These are phyloP conservation scores for Alloteropsis semialata DNA, from an alignment of 176 grass and related monocot species.

Conservation along the genomic window DNA sequence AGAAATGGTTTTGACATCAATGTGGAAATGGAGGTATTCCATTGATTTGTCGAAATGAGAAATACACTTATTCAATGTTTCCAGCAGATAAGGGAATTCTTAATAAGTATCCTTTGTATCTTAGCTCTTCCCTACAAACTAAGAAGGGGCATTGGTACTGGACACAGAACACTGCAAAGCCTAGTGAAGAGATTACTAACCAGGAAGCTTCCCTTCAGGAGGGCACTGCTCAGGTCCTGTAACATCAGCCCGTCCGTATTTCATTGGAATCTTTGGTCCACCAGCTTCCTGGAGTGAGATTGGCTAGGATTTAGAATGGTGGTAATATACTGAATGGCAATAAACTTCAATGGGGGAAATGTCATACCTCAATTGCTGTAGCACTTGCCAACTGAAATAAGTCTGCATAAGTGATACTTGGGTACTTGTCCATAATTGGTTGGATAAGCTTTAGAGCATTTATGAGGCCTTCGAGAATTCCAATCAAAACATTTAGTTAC, in stretches of 20 bases:
- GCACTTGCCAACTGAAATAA: constrained; percentile 97
- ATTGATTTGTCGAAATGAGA: constrained; percentile 4
- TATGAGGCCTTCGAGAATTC: constrained; percentile 57
- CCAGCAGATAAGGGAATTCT: neutral
- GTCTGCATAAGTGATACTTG: constrained; percentile 71
- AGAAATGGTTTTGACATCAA: neutral
- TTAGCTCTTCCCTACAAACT: neutral
- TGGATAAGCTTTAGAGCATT: constrained; percentile 94
- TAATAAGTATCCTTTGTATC: neutral
- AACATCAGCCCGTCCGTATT: constrained; percentile 88
- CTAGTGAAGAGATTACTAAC: constrained; percentile 37
- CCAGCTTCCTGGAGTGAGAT: constrained; percentile 70
- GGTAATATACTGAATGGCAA: constrained; percentile 10
- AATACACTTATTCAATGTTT: neutral
- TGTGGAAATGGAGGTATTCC: neutral
- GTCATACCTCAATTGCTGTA: constrained; percentile 87
- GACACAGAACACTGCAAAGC: neutral
- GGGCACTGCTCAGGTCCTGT: constrained; percentile 92
- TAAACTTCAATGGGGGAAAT: neutral
- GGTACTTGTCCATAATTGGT: constrained; percentile 87
- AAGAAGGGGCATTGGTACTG: neutral
- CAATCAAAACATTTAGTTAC: constrained; percentile 7
- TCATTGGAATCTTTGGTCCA: constrained; percentile 91
- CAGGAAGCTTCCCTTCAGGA: constrained; percentile 92
- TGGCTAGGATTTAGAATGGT: neutral